These are phyloP conservation scores for Panaeolus papilionaceus DNA, from an alignment of 768 basidiomycete genomes.

Conservation along the genomic window DNA sequence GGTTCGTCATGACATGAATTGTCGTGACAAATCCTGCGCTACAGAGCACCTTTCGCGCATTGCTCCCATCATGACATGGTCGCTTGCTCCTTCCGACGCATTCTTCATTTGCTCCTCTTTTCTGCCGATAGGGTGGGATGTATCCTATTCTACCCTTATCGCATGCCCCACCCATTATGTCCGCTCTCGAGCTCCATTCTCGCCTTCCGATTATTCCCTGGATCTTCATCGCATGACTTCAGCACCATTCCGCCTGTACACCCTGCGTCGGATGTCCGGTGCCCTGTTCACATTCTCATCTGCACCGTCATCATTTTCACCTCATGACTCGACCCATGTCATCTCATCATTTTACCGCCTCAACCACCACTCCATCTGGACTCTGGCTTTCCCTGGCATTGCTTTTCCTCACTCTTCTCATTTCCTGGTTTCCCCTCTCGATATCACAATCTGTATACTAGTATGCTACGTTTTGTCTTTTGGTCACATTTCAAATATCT, in stretches of 20 bases:
- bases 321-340: not conserved
- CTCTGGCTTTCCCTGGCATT: not conserved
- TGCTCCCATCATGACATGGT: not conserved
- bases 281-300: not conserved
- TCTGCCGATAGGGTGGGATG: not conserved
- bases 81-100: not conserved
- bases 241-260: not conserved
- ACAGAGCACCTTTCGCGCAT: not conserved
- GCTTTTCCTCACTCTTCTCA: not conserved
- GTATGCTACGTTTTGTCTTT: not conserved
- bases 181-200: constrained; percentile 1
- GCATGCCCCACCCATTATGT: not conserved
- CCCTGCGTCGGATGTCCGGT: not conserved
- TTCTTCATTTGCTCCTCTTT: not conserved
- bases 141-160: not conserved
- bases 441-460: not conserved
- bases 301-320: not conserved
- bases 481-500: not conserved
- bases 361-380: not conserved
- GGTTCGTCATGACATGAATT: not conserved
- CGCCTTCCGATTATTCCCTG: not conserved
- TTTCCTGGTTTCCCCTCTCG: not conserved
- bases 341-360: not conserved
- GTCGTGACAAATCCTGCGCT: not conserved
- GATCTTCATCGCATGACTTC: not conserved